Base-by-base conservation (phyloP, 108 stramenopile genomes). In the Asterionellopsis glacialis region DNA sequence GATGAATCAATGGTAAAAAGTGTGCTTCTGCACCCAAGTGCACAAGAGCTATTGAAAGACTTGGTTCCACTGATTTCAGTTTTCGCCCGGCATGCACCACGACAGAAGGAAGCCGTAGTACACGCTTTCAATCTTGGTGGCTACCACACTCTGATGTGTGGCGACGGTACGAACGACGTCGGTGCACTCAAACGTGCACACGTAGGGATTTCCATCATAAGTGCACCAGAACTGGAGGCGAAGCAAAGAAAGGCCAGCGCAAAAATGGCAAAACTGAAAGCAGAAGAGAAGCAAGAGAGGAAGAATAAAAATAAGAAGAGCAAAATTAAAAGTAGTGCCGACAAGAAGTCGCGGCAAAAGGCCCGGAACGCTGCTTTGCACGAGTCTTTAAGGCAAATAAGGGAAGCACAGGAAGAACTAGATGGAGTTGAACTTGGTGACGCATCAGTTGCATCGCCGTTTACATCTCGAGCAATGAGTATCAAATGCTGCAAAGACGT, bases 131-230 rank as follows among this genome's bases (percentile, higher is more conserved):
- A 95, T 77, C 73, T 71, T 1, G 68, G 76, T 21, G 97, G 97
- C 11, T 59, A 58, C 33, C 61, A 67, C 15, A 96, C 96, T 11
- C 67, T 98, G n/a, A 96, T 97, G 94, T 98, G 97, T 54, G 98
- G 98, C 2, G 98, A 99, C 57, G 98, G 98, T 9, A 96, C 95
- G 21, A 98, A 98, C 72, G 98, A 99, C 67, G 93, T 97, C 3
- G 96, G 96, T 19, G 97, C 98, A 18, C 69, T 99, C 39, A 96
- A 96, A 45, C 84, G 87, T 41, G 95, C 98, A 9, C 93, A 96
- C 64, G 95, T 97, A 21, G 98, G 98, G 14, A 94, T 99, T 50
- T 94, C 95, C 14, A 88, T 99, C 28, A 82, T 98, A 41, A 91
- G 83, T 75, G 78, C 89, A 10, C 96, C 97, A 5, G 92, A 94